Evolutionary conservation across 305 asterid genomes (phyloP).

Genomic region (Nicotiana rustica): DNA sequence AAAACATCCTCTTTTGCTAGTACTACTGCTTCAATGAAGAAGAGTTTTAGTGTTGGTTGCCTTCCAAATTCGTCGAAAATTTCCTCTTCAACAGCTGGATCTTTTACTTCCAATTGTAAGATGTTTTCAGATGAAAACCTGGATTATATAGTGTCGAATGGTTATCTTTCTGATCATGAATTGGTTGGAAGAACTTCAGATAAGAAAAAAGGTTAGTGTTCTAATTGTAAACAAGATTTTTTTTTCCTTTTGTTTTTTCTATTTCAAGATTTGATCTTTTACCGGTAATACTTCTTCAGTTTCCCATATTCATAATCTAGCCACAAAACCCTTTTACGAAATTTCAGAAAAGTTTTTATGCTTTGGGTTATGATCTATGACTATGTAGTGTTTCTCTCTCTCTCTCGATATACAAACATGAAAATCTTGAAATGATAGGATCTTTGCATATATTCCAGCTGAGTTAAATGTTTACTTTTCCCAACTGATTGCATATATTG

Average conservation of each 20-base stretch:
- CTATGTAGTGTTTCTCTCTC: background rate
- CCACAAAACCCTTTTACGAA: background rate
- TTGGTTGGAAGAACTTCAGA: slow-evolving; percentile 33
- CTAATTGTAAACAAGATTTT: background rate
- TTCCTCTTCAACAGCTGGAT: background rate
- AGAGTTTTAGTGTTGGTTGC: slow-evolving; percentile 34
- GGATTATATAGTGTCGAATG: slow-evolving; percentile 31
- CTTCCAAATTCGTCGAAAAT: background rate
- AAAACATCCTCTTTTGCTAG: slow-evolving; percentile 25
- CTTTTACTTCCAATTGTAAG: slow-evolving; percentile 16
- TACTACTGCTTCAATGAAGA: slow-evolving; percentile 27
- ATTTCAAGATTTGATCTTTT: background rate
- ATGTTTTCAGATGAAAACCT: slow-evolving; percentile 24
- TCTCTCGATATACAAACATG: background rate
- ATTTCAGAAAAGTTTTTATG: background rate
- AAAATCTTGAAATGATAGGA: background rate
- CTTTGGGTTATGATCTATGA: background rate
- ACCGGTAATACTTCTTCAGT: background rate
- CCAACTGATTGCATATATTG: no score
- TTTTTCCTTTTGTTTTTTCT: background rate
- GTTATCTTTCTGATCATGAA: slow-evolving; percentile 36
- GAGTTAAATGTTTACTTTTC: no score
- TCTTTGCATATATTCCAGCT: no score
- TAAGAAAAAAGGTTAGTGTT: slow-evolving; percentile 46
- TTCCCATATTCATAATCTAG: background rate